Base-by-base conservation (phyloP, 2,329 filamentous ascomycete genomes). In the Cladosporium sp. region DNA sequence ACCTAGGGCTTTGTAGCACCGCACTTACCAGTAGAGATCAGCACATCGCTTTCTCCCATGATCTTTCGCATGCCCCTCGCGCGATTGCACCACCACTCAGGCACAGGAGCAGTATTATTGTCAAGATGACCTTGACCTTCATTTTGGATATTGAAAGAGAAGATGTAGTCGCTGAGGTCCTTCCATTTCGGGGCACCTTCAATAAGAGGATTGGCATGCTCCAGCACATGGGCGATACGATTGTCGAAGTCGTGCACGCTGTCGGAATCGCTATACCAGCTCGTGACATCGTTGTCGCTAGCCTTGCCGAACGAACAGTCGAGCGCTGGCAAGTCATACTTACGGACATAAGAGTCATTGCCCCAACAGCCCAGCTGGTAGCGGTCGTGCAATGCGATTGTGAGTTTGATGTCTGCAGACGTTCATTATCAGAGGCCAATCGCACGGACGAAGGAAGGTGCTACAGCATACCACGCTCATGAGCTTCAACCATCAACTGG, bases 291-390 rank as follows among this genome's bases (percentile, higher is more conserved):
- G 47, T 50, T 50, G 13, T 50, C 34, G 47, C 47, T 37, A 17
- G 47, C 47, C 37, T 50, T 50, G 3, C 47, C 47, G 34, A 36
- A 50, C 4, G 47, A 50, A 32, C 47, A 50, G 20, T 50, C 47
- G 34, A 50, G 28, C 1, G 47, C 47, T 13, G 47, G 34, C 1
- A 50, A 13, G 19, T 35, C 19, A 32, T 50, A 50, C 19, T 50
- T 50, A 32, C 17, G 10, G 25, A 50, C 47, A 20, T 50, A 50
- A 10, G 47, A 22, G 13, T 50, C 47, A 32, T 50, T 50, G 34
- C 47, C 47, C 47, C 47, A 50, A 32, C 47, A 50, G 47, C 47
- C 47, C 4, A 50, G 34, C 19, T 50, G 47, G 34, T 50, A 50
- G 9, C 47, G 34, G 17, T 50, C 47, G 47, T 50, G 47, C 13